These are phyloP conservation scores for Zygosaccharomyces lentus DNA, from an alignment of 805 yeast species.

Conservation along the genomic window DNA sequence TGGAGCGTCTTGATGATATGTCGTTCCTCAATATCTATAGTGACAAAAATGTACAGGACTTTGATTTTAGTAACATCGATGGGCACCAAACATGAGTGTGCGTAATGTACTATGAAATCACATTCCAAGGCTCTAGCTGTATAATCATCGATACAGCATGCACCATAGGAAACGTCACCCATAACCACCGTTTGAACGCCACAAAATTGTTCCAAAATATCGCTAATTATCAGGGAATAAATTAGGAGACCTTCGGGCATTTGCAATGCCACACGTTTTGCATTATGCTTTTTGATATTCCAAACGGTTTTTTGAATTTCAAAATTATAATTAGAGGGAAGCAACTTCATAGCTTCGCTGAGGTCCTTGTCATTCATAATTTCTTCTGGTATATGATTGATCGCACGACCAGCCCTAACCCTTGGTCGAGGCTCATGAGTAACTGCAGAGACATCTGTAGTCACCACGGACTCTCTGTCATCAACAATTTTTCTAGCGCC, in stretches of 20 bases:
- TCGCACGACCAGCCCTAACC: slow-evolving; percentile 49
- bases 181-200: slow-evolving; percentile 81
- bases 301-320: slow-evolving; percentile 95
- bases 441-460: slow-evolving; percentile 20
- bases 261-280: slow-evolving; percentile 85
- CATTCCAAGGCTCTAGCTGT: slow-evolving; percentile 92
- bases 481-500: slow-evolving; percentile 43
- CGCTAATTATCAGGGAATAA: slow-evolving; percentile 84
- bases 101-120: slow-evolving; percentile 93
- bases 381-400: slow-evolving; percentile 86
- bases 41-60: slow-evolving; percentile 92
- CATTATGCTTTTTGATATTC: slow-evolving; percentile 73
- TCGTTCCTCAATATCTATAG: slow-evolving; percentile 78
- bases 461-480: slow-evolving; percentile 25
- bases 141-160: slow-evolving; percentile 95
- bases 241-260: slow-evolving; percentile 96
- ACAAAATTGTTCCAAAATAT: slow-evolving; percentile 89
- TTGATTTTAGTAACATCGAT: slow-evolving; percentile 87
- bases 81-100: slow-evolving; percentile 95
- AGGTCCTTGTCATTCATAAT: slow-evolving; percentile 74
- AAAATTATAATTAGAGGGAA: slow-evolving; percentile 91
- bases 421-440: slow-evolving; percentile 31
- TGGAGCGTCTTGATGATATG: slow-evolving; percentile 76
- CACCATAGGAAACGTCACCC: slow-evolving; percentile 99
- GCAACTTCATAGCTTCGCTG: slow-evolving; percentile 72